A percentile compares a stretch with the other conserved stretches of the same genome.
Evolutionary conservation across 176 grass and related monocot genomes (phyloP).

Genomic region (Microstegium vimineum): DNA sequence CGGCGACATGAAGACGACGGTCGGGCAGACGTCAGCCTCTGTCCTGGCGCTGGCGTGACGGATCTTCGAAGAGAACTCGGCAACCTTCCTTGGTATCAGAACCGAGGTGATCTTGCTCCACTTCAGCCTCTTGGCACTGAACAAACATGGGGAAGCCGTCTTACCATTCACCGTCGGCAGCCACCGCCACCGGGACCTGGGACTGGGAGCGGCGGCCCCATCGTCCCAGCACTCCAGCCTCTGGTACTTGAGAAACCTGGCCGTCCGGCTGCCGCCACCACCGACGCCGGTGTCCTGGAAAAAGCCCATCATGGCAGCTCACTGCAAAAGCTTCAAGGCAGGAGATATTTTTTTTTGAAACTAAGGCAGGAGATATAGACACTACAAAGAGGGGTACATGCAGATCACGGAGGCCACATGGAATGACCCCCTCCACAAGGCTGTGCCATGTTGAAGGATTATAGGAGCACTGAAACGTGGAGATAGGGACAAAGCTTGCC

Average conservation of each 20-base stretch:
- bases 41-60: not conserved
- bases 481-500: slow-evolving; percentile 40
- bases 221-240: slow-evolving; percentile 29
- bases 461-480: slow-evolving; percentile 40
- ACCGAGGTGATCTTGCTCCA: slow-evolving; percentile 42
- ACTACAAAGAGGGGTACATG: not conserved
- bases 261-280: not conserved
- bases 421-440: slow-evolving; percentile 28
- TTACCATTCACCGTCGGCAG: slow-evolving; percentile 13
- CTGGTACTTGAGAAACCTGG: slow-evolving; percentile 40
- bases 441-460: slow-evolving; percentile 30
- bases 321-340: slow-evolving; percentile 31
- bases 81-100: slow-evolving; percentile 26
- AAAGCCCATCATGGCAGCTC: slow-evolving; percentile 43
- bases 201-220: not conserved
- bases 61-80: slow-evolving; percentile 37
- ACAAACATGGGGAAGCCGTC: slow-evolving; percentile 13
- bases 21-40: not conserved
- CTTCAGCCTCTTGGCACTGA: slow-evolving; percentile 29
- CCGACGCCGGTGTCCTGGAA: slow-evolving; percentile 32
- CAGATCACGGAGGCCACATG: slow-evolving; percentile 54
- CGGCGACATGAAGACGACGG: slow-evolving; percentile 47
- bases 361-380: slow-evolving; percentile 43
- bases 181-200: not conserved
- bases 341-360: too few species aligned